phyloP scores from a whole-genome alignment of 139 green algal species.

The Coccomyxa sp. region DNA sequence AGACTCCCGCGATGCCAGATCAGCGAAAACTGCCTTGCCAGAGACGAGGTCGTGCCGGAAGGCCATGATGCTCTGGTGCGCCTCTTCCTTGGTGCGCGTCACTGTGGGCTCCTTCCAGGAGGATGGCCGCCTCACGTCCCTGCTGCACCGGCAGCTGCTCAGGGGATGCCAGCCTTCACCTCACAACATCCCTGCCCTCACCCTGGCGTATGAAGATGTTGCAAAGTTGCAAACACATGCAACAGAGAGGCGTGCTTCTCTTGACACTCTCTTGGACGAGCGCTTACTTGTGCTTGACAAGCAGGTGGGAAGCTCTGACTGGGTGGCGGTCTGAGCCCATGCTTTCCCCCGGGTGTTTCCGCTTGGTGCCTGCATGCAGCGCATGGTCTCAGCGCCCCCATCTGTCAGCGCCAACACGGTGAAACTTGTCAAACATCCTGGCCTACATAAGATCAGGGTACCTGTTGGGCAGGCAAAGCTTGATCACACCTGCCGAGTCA shows the following conservation, averaged over 20 bases:
- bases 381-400: too few relatives aligned
- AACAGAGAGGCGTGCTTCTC: background rate
- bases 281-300: slow-evolving; percentile 86
- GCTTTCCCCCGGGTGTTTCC: background rate
- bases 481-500: slow-evolving; percentile 32
- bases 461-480: background rate
- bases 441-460: background rate
- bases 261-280: too few relatives aligned
- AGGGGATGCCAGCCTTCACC: too few relatives aligned
- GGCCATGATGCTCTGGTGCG: slow-evolving; percentile 66
- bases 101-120: slow-evolving; percentile 79
- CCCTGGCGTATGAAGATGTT: too few relatives aligned
- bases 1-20: slow-evolving; percentile 63
- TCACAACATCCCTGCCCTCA: too few relatives aligned
- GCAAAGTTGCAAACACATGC: background rate
- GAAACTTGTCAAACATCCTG: background rate
- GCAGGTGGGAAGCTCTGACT: slow-evolving; percentile 72
- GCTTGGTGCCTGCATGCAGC: slow-evolving; percentile 28
- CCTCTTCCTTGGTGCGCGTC: slow-evolving; percentile 74
- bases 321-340: background rate
- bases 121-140: slow-evolving; percentile 51
- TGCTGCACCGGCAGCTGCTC: too few relatives aligned
- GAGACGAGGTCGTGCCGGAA: slow-evolving; percentile 48
- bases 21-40: slow-evolving; percentile 56
- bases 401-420: background rate